These are phyloP conservation scores for Diaporthe capsici DNA, from an alignment of 2,329 filamentous ascomycete genomes.

Conservation along the genomic window DNA sequence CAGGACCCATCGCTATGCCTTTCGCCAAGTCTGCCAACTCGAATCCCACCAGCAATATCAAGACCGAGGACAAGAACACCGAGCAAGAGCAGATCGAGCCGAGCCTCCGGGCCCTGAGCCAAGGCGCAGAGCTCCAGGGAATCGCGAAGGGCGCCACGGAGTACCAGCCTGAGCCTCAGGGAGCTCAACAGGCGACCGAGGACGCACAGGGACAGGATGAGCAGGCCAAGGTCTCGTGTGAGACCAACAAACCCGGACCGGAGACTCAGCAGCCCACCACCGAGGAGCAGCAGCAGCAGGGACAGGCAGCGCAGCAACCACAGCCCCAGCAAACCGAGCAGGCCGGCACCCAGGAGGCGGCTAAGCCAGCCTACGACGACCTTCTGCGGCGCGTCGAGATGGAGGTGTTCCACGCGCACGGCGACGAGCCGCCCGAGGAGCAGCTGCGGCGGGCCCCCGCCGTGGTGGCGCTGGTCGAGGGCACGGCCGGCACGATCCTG, in stretches of 20 bases:
- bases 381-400: neutral
- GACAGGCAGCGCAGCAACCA: neutral
- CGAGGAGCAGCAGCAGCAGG: neutral
- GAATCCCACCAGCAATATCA: neutral
- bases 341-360: neutral
- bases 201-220: neutral
- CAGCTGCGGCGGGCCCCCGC: neutral
- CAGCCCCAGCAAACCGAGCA: neutral
- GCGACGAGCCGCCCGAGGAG: neutral
- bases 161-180: neutral
- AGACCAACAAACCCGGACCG: too few relatives aligned
- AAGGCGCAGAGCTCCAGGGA: neutral
- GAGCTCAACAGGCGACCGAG: too few relatives aligned
- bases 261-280: neutral
- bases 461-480: neutral
- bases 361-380: neutral
- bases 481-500: neutral
- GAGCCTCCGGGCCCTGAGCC: neutral
- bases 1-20: neutral
- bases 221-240: neutral
- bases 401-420: neutral
- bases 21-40: neutral
- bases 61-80: neutral
- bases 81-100: neutral
- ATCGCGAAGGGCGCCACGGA: neutral